Evolutionary conservation across 2,329 filamentous ascomycete species (phyloP).

Genomic region (Akanthomyces lecanii): DNA sequence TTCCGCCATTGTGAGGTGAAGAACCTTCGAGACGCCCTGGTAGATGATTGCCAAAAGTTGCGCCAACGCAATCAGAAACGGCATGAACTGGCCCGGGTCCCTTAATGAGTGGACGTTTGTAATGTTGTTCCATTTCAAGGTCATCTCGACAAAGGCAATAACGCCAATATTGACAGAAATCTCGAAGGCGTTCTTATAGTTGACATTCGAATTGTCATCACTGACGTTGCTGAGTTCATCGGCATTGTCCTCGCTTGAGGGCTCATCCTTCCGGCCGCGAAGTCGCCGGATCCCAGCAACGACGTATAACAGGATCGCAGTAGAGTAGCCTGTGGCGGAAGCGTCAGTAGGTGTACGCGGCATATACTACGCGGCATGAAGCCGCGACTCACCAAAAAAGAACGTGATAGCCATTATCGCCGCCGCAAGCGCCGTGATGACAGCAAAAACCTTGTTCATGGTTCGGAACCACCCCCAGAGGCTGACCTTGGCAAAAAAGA

Average conservation of each 20-base stretch:
- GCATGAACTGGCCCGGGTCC: slow-evolving; percentile 26
- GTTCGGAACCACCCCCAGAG: slow-evolving; percentile 26
- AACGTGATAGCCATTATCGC: slow-evolving; percentile 18
- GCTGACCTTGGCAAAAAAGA: slow-evolving; percentile 28
- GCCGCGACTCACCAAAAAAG: slow-evolving; percentile 4
- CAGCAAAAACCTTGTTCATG: slow-evolving; percentile 24
- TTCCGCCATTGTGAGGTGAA: neutral
- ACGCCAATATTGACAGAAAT: slow-evolving; percentile 24
- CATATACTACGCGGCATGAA: no score
- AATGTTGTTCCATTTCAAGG: slow-evolving; percentile 25
- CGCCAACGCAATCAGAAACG: slow-evolving; percentile 24
- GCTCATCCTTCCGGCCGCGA: neutral
- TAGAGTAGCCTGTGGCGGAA: neutral
- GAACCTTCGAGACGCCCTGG: slow-evolving; percentile 14
- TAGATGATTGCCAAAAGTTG: slow-evolving; percentile 24
- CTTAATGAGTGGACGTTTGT: slow-evolving; percentile 20
- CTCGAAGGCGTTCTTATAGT: slow-evolving; percentile 13
- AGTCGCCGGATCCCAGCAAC: neutral
- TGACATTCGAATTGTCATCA: neutral
- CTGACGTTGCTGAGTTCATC: neutral
- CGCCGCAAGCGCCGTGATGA: slow-evolving; percentile 18
- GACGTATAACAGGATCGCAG: neutral
- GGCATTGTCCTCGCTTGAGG: neutral
- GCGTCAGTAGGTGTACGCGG: neutral
- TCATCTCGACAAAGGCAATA: slow-evolving; percentile 25